Conservation (phyloP, 2,329 filamentous ascomycete genomes). For the Torrubiella hemipterigena region DNA sequence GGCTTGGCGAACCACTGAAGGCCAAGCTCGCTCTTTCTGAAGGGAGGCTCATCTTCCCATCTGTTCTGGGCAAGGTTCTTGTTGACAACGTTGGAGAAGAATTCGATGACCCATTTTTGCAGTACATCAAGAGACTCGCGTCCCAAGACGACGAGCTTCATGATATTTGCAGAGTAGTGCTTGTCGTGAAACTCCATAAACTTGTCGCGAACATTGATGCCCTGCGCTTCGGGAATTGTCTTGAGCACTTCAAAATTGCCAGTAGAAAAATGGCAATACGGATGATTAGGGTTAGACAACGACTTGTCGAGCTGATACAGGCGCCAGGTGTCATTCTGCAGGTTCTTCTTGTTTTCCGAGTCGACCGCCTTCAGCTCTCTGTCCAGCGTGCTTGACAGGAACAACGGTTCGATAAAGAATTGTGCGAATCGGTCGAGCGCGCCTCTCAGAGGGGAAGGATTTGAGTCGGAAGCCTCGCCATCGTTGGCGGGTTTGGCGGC, state of each 20-base stretch:
- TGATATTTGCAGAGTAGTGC: slow-evolving; percentile 85
- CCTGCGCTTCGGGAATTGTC: slow-evolving; percentile 64
- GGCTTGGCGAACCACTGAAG: slow-evolving; percentile 80
- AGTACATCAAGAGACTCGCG: slow-evolving; percentile 71
- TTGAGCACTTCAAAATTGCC: slow-evolving; percentile 81
- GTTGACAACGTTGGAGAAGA: slow-evolving; percentile 73
- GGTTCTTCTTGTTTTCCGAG: slow-evolving; percentile 95
- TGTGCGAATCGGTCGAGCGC: slow-evolving; percentile 86
- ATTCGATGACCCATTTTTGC: slow-evolving; percentile 70
- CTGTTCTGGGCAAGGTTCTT: slow-evolving; percentile 57
- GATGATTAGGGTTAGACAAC: slow-evolving; percentile 76
- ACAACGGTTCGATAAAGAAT: slow-evolving; percentile 84
- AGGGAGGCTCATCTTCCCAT: slow-evolving; percentile 40
- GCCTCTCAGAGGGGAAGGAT: slow-evolving; percentile 56
- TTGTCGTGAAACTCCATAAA: slow-evolving; percentile 87
- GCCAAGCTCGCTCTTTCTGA: slow-evolving; percentile 35
- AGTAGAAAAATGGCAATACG: slow-evolving; percentile 84
- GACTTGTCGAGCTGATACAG: slow-evolving; percentile 80
- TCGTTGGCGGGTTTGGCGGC: slow-evolving; percentile 63
- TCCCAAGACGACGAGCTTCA: slow-evolving; percentile 83
- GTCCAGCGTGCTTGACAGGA: slow-evolving; percentile 73
- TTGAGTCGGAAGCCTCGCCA: slow-evolving; percentile 39
- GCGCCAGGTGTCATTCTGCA: slow-evolving; percentile 83
- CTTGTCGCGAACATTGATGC: slow-evolving; percentile 76
- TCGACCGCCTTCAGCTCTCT: slow-evolving; percentile 82